Conservation (phyloP, 1,139 yeast species). For the Magnusiomyces sp. region DNA sequence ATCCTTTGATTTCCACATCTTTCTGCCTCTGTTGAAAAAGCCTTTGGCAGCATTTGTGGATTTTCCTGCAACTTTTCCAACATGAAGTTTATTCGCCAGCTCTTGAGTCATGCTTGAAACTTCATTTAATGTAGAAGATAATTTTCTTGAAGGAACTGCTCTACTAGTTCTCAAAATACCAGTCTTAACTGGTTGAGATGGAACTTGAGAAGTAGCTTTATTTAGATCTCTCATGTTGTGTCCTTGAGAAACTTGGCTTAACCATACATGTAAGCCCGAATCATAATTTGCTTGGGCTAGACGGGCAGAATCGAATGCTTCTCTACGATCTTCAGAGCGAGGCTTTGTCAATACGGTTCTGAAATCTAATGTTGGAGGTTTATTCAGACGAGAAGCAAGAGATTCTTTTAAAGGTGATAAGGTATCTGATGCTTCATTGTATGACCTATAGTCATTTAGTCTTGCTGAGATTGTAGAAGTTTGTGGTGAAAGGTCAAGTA, state of each 20-base stretch:
- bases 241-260: constrained; percentile 17
- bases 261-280: constrained; percentile 32
- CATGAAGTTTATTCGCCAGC: constrained; percentile 13
- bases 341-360: constrained; percentile 26
- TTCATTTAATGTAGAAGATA: constrained; percentile 11
- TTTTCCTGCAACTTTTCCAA: constrained; percentile 31
- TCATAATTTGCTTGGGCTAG: constrained; percentile 27
- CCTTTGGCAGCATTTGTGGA: constrained; percentile 30
- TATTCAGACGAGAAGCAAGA: constrained; percentile 16
- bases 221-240: constrained; percentile 7
- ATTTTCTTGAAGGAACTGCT: constrained; percentile 1
- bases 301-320: constrained; percentile 25
- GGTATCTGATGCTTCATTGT: not conserved
- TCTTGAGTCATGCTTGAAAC: constrained; percentile 7
- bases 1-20: constrained; percentile 14
- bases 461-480: not conserved
- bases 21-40: constrained; percentile 30
- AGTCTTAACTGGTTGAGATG: constrained; percentile 20
- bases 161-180: constrained; percentile 12
- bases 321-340: constrained; percentile 22
- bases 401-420: not conserved
- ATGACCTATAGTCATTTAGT: too few relatives aligned
- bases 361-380: constrained; percentile 32
- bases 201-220: constrained; percentile 14
- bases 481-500: not conserved